These are phyloP conservation scores for Oenanthe javanica DNA, from an alignment of 140 eudicot genomes.

Conservation along the genomic window DNA sequence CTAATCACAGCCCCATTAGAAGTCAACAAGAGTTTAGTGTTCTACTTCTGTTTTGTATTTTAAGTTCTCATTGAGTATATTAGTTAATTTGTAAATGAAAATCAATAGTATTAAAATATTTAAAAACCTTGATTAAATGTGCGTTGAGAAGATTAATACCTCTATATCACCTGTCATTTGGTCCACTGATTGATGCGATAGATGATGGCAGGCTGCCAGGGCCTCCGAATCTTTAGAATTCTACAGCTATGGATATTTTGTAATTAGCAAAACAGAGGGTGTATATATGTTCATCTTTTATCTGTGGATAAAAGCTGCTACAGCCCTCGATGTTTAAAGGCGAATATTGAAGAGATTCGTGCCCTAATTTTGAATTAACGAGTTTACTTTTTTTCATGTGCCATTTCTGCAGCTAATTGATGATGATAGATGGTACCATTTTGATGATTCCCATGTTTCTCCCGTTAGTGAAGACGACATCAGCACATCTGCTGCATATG, in stretches of 20 bases:
- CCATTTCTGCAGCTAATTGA: constrained; percentile 67
- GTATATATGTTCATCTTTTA: not conserved
- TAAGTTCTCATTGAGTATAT: not conserved
- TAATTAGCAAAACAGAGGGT: not conserved
- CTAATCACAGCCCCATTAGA: not conserved
- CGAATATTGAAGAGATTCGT: not conserved
- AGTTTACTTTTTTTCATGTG: not conserved
- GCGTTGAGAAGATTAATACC: not conserved
- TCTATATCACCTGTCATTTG: not conserved
- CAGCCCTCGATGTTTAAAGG: not conserved
- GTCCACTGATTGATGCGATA: not conserved
- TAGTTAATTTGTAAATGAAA: not conserved
- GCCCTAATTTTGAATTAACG: not conserved
- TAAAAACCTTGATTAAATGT: too few species aligned
- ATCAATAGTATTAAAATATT: not conserved
- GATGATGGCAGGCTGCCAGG: too few species aligned
- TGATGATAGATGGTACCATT: constrained; percentile 92
- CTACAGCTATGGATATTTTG: not conserved
- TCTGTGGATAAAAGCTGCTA: not conserved
- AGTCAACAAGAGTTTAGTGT: not conserved
- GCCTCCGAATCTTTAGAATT: too few species aligned
- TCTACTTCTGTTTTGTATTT: not conserved
- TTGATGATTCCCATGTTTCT: constrained; percentile 89
- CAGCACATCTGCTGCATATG: constrained; percentile 89
- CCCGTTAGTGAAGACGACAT: constrained; percentile 80